Evolutionary conservation across 352 stramenopile species (phyloP), one percentile per base, ranked within the genome.

Genomic region (Peronospora farinosa): DNA sequence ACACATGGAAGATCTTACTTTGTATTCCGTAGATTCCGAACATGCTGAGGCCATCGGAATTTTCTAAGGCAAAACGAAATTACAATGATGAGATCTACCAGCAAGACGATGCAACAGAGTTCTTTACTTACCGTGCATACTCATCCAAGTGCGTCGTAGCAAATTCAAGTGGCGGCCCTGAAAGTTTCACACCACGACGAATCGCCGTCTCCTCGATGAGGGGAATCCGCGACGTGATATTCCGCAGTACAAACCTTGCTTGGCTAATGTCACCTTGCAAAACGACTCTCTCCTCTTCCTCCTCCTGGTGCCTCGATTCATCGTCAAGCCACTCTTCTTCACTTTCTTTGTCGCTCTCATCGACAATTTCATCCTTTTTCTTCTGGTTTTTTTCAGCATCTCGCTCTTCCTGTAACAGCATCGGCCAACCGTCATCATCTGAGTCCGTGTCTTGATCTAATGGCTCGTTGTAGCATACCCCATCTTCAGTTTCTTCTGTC

Each of bases 31-130:
- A 88, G 38, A 38, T 88, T 91, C 8, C 69, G 68, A 30, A 84
- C 7, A 30, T 73, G 75, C 35, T 82, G 56, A 28, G 80, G 80
- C 80, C 80, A 91, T 15, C 80, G 78, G 48, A 88, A 91, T 48
- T 91, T 88, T 5, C 80, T 91, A 46, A 25, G 8, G 41, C 3
- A 19, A 37, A 7, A 12, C 17, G 32, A 25, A 12, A 23, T n/a
- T 1, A 13, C 6, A 25, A n/a, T 0, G n/a, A 25, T 46, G 15
- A 23, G 5, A 31, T 40, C 7, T 13, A 39, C 3, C 21, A 15
- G 23, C 23, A 23, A 44, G 30, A 21, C 10, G 7, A 51, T 2
- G 7, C 5, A 35, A 13, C 33, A 35, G 9, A 28, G 5, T 19
- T 5, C 11, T n/a, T n/a, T 41, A 25, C 42, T 44, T 60, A 66